Conservation (phyloP, 1,284 basidiomycete genomes). For the Malassezia japonica region DNA sequence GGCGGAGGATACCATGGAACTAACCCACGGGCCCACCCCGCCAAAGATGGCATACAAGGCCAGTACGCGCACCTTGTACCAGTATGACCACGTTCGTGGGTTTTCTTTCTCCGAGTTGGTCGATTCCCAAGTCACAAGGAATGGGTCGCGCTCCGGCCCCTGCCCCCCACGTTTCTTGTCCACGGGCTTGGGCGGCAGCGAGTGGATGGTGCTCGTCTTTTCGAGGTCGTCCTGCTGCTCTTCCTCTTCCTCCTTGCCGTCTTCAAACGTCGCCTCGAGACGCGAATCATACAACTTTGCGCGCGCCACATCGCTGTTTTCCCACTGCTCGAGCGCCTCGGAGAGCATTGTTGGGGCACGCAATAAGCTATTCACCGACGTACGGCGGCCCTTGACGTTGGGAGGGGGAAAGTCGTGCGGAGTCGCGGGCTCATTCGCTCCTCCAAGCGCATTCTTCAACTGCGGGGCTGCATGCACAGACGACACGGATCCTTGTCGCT, state of each 20-base stretch:
- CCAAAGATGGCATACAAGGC: conserved; percentile 29
- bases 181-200: not conserved
- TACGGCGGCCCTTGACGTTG: too few relatives aligned
- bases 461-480: too few relatives aligned
- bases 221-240: not conserved
- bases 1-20: conserved; percentile 41
- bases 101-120: conserved; percentile 57
- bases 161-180: too few relatives aligned
- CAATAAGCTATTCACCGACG: too few relatives aligned
- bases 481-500: too few relatives aligned
- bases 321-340: not conserved
- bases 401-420: too few relatives aligned
- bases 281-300: not conserved
- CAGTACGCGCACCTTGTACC: conserved; percentile 58
- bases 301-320: not conserved
- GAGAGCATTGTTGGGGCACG: not conserved
- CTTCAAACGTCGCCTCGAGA: not conserved
- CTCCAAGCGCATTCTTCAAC: too few relatives aligned
- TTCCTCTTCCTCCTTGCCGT: not conserved
- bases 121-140: conserved; percentile 57
- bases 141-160: conserved; percentile 8
- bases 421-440: too few relatives aligned
- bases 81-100: conserved; percentile 60
- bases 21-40: conserved; percentile 29
- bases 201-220: not conserved